phyloP scores from a whole-genome alignment of 176 grass and related monocot genomes.

The Dendrocalamus sinicus region DNA sequence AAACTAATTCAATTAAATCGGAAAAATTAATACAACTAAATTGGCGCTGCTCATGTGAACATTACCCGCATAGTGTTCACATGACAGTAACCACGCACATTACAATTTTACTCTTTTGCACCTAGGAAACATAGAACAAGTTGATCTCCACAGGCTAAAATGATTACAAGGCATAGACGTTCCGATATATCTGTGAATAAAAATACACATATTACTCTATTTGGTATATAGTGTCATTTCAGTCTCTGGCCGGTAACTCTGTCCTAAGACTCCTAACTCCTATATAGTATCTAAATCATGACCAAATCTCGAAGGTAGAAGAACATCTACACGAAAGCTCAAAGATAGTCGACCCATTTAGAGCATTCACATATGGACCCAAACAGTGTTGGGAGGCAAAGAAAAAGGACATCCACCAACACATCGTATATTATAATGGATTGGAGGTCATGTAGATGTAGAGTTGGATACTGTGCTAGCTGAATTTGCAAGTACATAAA shows the following conservation, averaged over 20 bases:
- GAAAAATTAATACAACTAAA: too few species aligned
- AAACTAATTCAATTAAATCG: too few species aligned
- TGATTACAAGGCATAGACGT: neutral
- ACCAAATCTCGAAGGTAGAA: neutral
- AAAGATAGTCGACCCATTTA: neutral
- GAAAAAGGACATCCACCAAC: neutral
- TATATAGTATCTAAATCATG: neutral
- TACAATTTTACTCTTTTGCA: neutral
- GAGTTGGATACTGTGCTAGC: neutral
- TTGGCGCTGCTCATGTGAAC: too few species aligned
- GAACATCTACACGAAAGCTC: neutral
- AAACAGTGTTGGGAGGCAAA: neutral
- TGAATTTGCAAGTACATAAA: slow-evolving; percentile 2
- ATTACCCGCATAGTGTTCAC: too few species aligned
- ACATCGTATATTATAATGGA: neutral
- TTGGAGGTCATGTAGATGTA: neutral
- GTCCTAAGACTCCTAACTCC: neutral
- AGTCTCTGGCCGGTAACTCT: neutral
- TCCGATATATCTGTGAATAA: neutral
- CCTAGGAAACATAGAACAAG: neutral
- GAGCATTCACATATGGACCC: neutral
- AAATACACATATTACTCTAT: neutral
- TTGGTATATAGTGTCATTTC: neutral
- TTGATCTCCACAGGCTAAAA: neutral
- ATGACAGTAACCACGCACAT: too few species aligned